phyloP scores from a whole-genome alignment of 148 eudicot genomes.

The Spergularia bocconei region DNA sequence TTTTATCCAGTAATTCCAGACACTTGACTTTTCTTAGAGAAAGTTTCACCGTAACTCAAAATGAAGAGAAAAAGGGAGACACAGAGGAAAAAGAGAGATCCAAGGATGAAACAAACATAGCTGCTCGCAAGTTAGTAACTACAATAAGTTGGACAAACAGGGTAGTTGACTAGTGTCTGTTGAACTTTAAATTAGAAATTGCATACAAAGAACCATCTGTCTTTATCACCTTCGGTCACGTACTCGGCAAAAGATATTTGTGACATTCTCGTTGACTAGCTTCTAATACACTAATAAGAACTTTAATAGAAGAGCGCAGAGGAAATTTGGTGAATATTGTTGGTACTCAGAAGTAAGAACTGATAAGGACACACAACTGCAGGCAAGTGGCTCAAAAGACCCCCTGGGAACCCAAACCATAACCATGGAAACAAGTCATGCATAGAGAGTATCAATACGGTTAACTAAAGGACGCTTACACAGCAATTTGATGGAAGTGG shows the following conservation, averaged over 20 bases:
- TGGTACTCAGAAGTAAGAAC: not conserved
- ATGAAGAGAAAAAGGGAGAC: no score
- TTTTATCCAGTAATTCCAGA: no score
- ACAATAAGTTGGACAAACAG: no score
- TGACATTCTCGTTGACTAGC: not conserved
- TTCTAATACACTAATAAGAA: not conserved
- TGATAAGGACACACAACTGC: not conserved
- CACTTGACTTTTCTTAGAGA: no score
- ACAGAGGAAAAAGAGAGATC: no score
- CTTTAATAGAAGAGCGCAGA: no score
- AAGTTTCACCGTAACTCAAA: no score
- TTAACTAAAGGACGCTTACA: constrained; percentile 48
- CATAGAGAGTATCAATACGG: not conserved
- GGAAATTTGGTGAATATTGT: not conserved
- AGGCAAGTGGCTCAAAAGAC: no score
- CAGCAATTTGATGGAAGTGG: constrained; percentile 65
- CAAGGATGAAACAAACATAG: no score
- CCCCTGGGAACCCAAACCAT: not conserved
- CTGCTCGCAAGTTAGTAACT: no score
- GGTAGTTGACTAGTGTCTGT: no score
- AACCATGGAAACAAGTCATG: not conserved
- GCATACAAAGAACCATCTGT: not conserved
- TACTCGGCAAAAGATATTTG: not conserved
- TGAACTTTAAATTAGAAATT: not conserved
- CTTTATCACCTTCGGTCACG: not conserved